phyloP scores from a whole-genome alignment of 2,329 filamentous ascomycete species.

The Cladosporium velox region DNA sequence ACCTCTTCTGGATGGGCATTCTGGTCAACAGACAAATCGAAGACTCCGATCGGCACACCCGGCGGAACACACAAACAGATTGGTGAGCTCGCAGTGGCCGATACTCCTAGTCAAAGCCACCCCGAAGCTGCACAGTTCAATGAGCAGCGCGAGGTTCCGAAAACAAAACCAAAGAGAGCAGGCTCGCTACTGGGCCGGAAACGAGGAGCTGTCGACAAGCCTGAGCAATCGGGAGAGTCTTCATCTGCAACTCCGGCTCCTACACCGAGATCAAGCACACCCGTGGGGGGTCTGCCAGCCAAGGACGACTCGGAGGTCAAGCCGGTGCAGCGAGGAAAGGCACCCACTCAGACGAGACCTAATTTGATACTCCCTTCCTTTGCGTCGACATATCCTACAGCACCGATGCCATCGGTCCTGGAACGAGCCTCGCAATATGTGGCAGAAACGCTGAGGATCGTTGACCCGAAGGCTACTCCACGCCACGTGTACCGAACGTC shows the following conservation, averaged over 20 bases:
- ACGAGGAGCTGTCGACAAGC: conserved; percentile 27
- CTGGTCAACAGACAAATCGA: conserved; percentile 65
- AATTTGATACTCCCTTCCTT: conserved; percentile 74
- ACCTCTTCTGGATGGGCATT: conserved; percentile 74
- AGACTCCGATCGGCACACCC: conserved; percentile 56
- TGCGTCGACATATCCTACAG: conserved; percentile 61
- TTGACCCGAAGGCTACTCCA: conserved; percentile 48
- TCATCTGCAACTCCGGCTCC: conserved; percentile 5
- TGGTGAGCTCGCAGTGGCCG: conserved; percentile 52
- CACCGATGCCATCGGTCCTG: conserved; percentile 48
- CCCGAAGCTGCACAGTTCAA: conserved; percentile 56
- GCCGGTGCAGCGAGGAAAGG: conserved; percentile 32
- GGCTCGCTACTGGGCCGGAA: conserved; percentile 31
- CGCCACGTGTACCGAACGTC: conserved; percentile 71
- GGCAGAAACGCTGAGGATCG: conserved; percentile 38
- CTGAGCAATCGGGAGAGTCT: conserved; percentile 22
- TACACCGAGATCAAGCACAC: conserved; percentile 7
- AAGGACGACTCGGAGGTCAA: conserved; percentile 5
- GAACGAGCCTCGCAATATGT: conserved; percentile 42
- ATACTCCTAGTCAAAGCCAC: conserved; percentile 52
- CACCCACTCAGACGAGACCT: conserved; percentile 39
- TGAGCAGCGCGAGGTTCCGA: conserved; percentile 36
- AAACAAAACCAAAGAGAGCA: conserved; percentile 22
- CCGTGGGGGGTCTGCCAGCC: conserved; percentile 1
- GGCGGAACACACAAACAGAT: conserved; percentile 60